Evolutionary conservation across 495 filamentous ascomycete genomes (phyloP), one percentile per base, ranked within the genome.

Genomic region (Hyaloscypha finlandica): DNA sequence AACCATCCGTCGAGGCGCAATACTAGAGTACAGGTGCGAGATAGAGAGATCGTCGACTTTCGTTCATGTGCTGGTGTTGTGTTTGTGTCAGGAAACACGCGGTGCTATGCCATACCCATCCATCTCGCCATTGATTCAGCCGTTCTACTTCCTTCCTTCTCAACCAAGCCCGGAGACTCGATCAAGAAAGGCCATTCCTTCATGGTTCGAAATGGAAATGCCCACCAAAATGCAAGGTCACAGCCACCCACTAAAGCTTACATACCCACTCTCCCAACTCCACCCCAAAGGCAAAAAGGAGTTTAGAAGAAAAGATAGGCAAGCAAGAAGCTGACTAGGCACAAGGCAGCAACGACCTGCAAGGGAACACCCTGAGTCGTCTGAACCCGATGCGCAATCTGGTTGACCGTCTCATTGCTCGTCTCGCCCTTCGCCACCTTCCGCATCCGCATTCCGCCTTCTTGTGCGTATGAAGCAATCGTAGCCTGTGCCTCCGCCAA

Each of bases 291-390:
- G 31, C 9, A 8, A 16, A 32, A 33, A 31, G 4, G 57, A 20
- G 22, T 16, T 83, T 87, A 99, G 76, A 98, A 98, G 78, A 99
- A 91, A 72, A 97, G 84, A 77, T 97, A 99, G 3, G 92, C 96
- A 71, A 98, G 83, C 75, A 99, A 79, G 80, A 99, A 99, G 79
- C 92, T 89, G 64, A 94, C 67, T 76, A 99, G 81, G 73, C 95
- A 98, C 58, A 99, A 80, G 16, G 82, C 82, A 29, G 95, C 95
- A 61, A 90, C 90, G 60, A 92, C 84, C 76, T 93, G 89, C 54
- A 99, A 84, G 0, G 95, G 89, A n/a, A 99, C 93, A 25, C 68
- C 71, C 32, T 68, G 68, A 14, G 20, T 16, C 35, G 88, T 82
- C 51, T 87, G 86, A 61, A 79, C 75, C 65, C 82, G 77, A 66